Conservation (phyloP, 129 eudicot species). For the Chrysanthemum seticuspe region DNA sequence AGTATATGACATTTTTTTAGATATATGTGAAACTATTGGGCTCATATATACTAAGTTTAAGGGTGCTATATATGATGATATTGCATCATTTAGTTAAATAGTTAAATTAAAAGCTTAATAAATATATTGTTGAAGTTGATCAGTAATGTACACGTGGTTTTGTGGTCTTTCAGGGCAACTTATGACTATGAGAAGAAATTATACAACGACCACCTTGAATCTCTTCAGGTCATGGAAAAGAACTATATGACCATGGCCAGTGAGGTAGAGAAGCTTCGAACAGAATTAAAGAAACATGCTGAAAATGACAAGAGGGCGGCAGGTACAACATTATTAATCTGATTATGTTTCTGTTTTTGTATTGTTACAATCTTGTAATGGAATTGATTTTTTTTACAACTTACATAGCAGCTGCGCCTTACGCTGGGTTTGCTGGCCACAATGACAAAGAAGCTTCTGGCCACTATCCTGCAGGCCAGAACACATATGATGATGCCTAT, state of each 20-base stretch:
- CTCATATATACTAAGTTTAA: background rate
- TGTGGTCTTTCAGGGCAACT: slow-evolving; percentile 60
- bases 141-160: slow-evolving; percentile 1
- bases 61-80: background rate
- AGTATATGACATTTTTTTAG: no score
- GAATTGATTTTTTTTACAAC: background rate
- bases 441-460: slow-evolving; percentile 51
- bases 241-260: slow-evolving; percentile 86
- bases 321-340: slow-evolving; percentile 40
- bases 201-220: slow-evolving; percentile 87
- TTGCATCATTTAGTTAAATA: background rate
- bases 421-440: slow-evolving; percentile 60
- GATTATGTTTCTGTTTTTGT: background rate
- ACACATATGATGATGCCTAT: slow-evolving; percentile 43
- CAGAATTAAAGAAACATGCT: slow-evolving; percentile 67
- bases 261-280: slow-evolving; percentile 92
- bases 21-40: no score
- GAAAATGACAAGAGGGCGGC: slow-evolving; percentile 58
- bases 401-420: slow-evolving; percentile 43
- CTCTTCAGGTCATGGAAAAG: slow-evolving; percentile 96
- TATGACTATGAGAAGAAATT: slow-evolving; percentile 85
- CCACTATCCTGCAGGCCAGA: slow-evolving; percentile 48
- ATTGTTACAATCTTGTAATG: background rate
- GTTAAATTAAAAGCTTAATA: no score
- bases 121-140: slow-evolving; percentile 2